A percentile compares a stretch with the other conserved stretches of the same genome.
Conservation (phyloP, 495 filamentous ascomycete species). For the Entonaema liquescens region DNA sequence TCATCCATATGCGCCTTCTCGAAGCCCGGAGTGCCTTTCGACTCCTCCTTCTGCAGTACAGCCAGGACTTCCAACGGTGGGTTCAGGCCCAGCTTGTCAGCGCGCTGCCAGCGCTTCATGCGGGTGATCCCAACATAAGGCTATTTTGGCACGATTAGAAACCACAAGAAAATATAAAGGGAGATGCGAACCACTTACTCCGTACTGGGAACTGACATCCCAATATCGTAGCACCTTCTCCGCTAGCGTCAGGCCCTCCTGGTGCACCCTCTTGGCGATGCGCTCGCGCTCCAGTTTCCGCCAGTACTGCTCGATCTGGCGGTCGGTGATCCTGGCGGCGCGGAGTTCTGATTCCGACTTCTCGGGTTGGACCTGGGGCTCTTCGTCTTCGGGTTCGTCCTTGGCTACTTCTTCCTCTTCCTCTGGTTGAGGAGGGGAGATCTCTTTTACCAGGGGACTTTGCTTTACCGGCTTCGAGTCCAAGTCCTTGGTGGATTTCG, state of each 20-base stretch:
- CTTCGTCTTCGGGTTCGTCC: constrained; percentile 17
- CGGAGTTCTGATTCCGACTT: constrained; percentile 60
- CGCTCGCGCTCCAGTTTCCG: constrained; percentile 67
- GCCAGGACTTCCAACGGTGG: constrained; percentile 94
- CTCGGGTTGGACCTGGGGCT: constrained; percentile 27
- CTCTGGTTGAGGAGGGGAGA: constrained; percentile 21
- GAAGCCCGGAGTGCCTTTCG: constrained; percentile 52
- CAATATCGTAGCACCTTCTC: constrained; percentile 91
- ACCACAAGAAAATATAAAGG: constrained; percentile 6
- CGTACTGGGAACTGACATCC: constrained; percentile 87
- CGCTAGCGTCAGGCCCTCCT: constrained; percentile 70
- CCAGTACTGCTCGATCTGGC: constrained; percentile 79
- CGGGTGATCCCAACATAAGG: constrained; percentile 89
- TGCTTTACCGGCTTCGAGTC: constrained; percentile 54
- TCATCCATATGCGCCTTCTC: constrained; percentile 84
- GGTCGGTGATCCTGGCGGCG: constrained; percentile 68
- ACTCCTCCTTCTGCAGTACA: constrained; percentile 77
- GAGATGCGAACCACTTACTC: constrained; percentile 65
- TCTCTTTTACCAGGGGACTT: constrained; percentile 31
- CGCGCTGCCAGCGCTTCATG: constrained; percentile 86
- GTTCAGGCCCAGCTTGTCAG: constrained; percentile 76
- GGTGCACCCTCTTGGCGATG: constrained; percentile 66
- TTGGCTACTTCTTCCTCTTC: neutral
- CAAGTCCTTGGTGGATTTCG: constrained; percentile 62
- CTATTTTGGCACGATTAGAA: constrained; percentile 52